Conservation (phyloP, 305 asterid genomes). For the Fraxinus nigra region DNA sequence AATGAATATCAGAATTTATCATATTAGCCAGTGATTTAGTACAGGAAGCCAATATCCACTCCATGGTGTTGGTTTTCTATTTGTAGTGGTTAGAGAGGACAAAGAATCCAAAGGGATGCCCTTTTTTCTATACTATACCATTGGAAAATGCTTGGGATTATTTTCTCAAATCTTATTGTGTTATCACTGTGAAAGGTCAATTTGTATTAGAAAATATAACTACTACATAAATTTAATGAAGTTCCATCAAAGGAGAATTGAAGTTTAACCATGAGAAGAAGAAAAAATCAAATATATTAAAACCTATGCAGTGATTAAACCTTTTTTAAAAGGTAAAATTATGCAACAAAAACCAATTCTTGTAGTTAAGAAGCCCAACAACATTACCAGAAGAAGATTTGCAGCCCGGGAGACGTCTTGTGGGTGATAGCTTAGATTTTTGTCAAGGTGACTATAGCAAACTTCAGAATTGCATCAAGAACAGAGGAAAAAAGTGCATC, state of each 20-base stretch:
- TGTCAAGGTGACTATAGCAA: conserved; percentile 59
- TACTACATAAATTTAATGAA: not conserved
- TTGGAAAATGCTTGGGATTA: not conserved
- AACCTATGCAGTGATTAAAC: not conserved
- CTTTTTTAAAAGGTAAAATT: conserved; percentile 1
- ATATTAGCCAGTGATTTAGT: not conserved
- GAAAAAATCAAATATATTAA: not conserved
- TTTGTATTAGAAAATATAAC: not conserved
- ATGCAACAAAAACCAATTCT: conserved; percentile 15
- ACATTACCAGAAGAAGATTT: conserved; percentile 78
- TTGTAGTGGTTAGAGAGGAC: not conserved
- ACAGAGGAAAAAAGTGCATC: not conserved
- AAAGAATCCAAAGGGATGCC: not conserved
- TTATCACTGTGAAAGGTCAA: not conserved
- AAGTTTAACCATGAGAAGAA: not conserved
- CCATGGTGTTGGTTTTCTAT: not conserved
- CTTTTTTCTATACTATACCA: not conserved
- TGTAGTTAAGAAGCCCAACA: conserved; percentile 16
- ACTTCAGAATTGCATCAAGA: conserved; percentile 20
- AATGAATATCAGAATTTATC: not conserved
- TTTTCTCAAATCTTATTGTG: not conserved
- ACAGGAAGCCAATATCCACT: not conserved
- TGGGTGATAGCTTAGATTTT: conserved; percentile 68
- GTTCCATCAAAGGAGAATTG: conserved; percentile 12
- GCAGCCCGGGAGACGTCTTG: conserved; percentile 93